Evolutionary conservation across 352 stramenopile species (phyloP).

Genomic region (Phytopythium aichiense): DNA sequence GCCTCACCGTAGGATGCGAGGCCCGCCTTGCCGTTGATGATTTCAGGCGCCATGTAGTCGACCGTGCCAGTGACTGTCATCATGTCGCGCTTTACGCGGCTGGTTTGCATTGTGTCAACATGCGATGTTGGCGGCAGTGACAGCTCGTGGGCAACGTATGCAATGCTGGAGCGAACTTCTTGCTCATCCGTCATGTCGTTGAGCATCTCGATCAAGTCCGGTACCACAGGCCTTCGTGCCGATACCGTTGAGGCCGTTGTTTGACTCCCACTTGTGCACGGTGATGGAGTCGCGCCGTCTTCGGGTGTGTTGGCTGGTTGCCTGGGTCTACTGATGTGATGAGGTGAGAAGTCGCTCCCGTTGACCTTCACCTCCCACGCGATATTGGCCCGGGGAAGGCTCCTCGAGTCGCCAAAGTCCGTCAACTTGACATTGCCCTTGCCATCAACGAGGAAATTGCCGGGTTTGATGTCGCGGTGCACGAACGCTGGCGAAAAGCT

Average conservation of each 20-base stretch:
- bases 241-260: background rate
- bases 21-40: conserved; percentile 54
- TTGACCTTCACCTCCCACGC: conserved; percentile 27
- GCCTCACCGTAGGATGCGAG: conserved; percentile 52
- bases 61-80: conserved; percentile 66
- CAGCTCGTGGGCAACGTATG: background rate
- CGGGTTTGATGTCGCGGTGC: conserved; percentile 56
- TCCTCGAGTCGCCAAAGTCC: conserved; percentile 49
- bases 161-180: background rate
- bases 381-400: conserved; percentile 32
- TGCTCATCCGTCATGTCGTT: background rate
- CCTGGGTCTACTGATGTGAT: background rate
- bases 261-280: background rate
- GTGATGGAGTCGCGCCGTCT: background rate
- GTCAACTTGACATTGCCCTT: conserved; percentile 45
- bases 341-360: conserved; percentile 2
- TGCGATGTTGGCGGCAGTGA: background rate
- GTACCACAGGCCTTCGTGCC: too few species aligned
- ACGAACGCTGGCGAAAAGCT: conserved; percentile 53
- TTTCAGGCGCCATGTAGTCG: conserved; percentile 73
- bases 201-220: background rate
- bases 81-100: conserved; percentile 8
- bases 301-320: background rate
- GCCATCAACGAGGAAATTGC: conserved; percentile 43
- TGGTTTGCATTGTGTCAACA: background rate